phyloP scores from a whole-genome alignment of 306 rosid species.

The Inga oerstediana region DNA sequence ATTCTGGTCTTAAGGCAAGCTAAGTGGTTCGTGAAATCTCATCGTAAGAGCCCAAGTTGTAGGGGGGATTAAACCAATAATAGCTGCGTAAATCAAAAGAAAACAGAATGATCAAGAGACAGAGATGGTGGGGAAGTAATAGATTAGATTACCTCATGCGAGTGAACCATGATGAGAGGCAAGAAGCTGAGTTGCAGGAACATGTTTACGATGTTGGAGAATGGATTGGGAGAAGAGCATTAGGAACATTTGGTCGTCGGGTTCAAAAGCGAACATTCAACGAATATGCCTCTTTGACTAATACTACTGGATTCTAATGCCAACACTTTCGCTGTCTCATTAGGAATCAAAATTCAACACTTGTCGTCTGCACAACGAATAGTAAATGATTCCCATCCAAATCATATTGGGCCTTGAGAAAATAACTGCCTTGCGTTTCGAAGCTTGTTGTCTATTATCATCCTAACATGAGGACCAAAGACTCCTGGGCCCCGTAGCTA shows the following conservation, averaged over 20 bases:
- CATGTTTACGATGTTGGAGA: not conserved
- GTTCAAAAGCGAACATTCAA: constrained; percentile 32
- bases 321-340: not conserved
- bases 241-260: constrained; percentile 13
- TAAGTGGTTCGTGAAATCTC: not conserved
- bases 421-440: not conserved
- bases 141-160: constrained; percentile 37
- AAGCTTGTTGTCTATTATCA: not conserved
- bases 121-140: not conserved
- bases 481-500: not conserved
- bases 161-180: not conserved
- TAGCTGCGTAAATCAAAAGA: not conserved
- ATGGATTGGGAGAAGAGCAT: not conserved
- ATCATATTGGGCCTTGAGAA: not conserved
- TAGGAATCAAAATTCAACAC: not conserved
- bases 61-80: not conserved
- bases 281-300: constrained; percentile 39
- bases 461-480: not conserved
- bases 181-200: not conserved
- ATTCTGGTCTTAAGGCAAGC: too few relatives aligned
- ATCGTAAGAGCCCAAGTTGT: not conserved
- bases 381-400: not conserved
- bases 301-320: not conserved
- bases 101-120: not conserved
- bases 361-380: not conserved